Evolutionary conservation across 2,329 filamentous ascomycete species (phyloP), one percentile per base, ranked within the genome.

Genomic region (Stromatinia cepivora): DNA sequence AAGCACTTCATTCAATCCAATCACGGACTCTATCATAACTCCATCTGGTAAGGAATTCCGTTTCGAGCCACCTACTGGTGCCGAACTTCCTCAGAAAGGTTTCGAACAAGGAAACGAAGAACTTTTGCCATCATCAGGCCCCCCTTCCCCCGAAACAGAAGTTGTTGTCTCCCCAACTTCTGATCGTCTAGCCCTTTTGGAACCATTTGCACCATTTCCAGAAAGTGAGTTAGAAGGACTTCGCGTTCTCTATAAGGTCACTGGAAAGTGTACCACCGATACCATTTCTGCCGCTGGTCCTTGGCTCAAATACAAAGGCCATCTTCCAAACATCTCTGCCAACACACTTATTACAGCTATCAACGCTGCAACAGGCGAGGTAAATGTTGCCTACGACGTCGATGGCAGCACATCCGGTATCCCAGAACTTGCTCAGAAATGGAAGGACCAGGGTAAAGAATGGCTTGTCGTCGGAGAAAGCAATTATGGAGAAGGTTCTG

Each of bases 241-340:
- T 61, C 89, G 89, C 65, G 93, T 99, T 25, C 90, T 99, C 22
- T 94, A 97, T 85, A 98, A 98, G 83, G 91, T 98, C 73, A 91
- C 94, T 73, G 95, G 95, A 73, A 97, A 99, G 83, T 99, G 95
- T 85, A 99, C 95, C 69, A 99, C 95, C 56, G 95, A 99, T 82
- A 98, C 95, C 76, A 99, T 99, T 81, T 98, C 94, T 50, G 94
- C 94, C 46, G 94, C 94, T 0, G 94, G 94, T 8, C 94, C 94
- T 22, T 98, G 94, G 94, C 88, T 99, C 75, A 98, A 98, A 82
- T 99, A 98, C 88, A 98, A 98, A 85, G 95, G 95, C 72, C 95
- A 99, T 81, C 88, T 99, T 72, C 93, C 95, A 80, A 99, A 99
- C 84, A 99, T 99, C 80, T 92, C 90, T 75, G 93, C 93, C 79